Percentiles rank a stretch among this genome's conserved stretches.
Conservation (phyloP, 169 alveolate species). For the Plasmodium blacklocki region DNA sequence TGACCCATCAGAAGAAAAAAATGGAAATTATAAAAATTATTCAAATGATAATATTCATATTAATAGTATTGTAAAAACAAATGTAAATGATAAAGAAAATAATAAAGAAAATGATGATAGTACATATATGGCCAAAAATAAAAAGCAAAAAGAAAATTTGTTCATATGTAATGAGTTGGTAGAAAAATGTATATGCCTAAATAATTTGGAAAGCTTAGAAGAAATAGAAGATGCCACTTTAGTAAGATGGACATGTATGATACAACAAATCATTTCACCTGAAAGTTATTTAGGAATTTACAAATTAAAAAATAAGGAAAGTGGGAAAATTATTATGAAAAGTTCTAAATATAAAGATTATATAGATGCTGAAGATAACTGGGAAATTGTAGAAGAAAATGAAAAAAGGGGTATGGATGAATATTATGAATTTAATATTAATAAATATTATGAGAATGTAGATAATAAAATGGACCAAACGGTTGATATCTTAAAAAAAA, state of each 20-base stretch:
- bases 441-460: conserved; percentile 3
- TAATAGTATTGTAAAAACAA: not conserved
- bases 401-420: conserved; percentile 46
- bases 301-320: conserved; percentile 59
- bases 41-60: not conserved
- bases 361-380: conserved; percentile 65
- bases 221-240: conserved; percentile 51
- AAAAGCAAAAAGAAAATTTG: conserved; percentile 13
- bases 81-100: not conserved
- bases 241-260: conserved; percentile 78
- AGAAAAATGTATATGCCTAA: conserved; percentile 54
- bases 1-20: not conserved
- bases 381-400: conserved; percentile 51
- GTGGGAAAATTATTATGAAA: conserved; percentile 36
- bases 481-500: not conserved
- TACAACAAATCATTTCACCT: conserved; percentile 73
- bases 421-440: conserved; percentile 49
- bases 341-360: conserved; percentile 74
- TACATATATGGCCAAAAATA: not conserved
- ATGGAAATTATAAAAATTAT: not conserved
- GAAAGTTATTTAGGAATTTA: conserved; percentile 71
- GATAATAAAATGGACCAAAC: not conserved
- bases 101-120: not conserved
- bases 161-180: conserved; percentile 21
- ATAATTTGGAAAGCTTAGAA: conserved; percentile 6